Percentiles rank a stretch among this genome's conserved stretches.
phyloP scores from a whole-genome alignment of 768 basidiomycete species.

The Amylocystis lapponica region DNA sequence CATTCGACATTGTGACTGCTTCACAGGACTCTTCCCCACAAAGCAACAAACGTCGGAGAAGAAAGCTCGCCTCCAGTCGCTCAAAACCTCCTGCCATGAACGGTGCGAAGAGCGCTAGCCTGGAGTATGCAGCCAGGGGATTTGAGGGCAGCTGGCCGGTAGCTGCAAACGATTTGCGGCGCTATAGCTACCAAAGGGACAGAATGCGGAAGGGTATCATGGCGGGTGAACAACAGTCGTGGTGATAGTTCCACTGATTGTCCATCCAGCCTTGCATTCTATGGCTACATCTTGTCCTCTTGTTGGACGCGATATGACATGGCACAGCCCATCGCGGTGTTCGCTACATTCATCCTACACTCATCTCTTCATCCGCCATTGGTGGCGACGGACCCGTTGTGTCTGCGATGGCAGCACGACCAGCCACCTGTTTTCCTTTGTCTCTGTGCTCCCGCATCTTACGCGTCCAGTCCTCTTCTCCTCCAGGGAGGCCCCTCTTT shows the following conservation, averaged over 20 bases:
- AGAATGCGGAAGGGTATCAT: slow-evolving; percentile 16
- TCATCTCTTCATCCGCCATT: slow-evolving; percentile 10
- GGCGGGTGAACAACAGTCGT: not conserved
- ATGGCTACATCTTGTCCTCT: not conserved
- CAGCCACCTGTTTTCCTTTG: slow-evolving; percentile 14
- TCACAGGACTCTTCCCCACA: not conserved
- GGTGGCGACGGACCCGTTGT: not conserved
- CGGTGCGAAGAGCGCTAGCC: slow-evolving; percentile 21
- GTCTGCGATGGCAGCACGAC: not conserved
- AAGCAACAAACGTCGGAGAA: slow-evolving; percentile 3
- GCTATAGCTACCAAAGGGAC: slow-evolving; percentile 17
- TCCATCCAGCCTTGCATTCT: not conserved
- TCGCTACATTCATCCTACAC: slow-evolving; percentile 3
- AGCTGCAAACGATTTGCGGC: slow-evolving; percentile 8
- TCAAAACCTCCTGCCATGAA: slow-evolving; percentile 16
- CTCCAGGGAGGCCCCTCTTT: slow-evolving; percentile 11
- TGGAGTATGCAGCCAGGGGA: slow-evolving; percentile 26
- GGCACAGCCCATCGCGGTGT: not conserved
- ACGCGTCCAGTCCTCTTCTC: slow-evolving; percentile 21
- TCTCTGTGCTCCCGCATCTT: slow-evolving; percentile 25
- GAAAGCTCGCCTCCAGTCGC: not conserved
- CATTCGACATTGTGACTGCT: slow-evolving; percentile 1
- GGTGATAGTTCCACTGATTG: not conserved
- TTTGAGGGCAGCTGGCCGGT: slow-evolving; percentile 24
- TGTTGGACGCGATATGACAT: not conserved